Evolutionary conservation across 2,329 filamentous ascomycete genomes (phyloP), one percentile per base, ranked within the genome.

Genomic region (Fusarium sp.): DNA sequence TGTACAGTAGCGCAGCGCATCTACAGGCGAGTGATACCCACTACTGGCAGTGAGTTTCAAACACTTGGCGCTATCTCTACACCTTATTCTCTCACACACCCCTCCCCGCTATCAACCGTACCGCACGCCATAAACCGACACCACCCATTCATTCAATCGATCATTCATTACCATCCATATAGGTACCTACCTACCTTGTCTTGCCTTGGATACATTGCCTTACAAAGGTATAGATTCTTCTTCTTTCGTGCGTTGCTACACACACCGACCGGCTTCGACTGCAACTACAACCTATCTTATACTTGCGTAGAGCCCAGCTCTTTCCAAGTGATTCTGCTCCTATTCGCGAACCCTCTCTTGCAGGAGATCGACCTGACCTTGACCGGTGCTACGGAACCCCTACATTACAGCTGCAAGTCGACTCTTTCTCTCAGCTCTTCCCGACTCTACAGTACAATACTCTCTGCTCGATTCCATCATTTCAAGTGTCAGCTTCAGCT

Each of bases 331-430:
- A 27, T 34, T 56, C 43, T 37, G 59, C 47, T 51, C 46, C 51
- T 70, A 60, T 53, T 68, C 32, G 66, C 58, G 45, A 66, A 54
- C 40, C 23, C 68, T 66, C 48, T 59, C 55, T 50, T 61, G 55
- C 71, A 73, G 62, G 45, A 71, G 68, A 70, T 73, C 71, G 68
- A 63, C 71, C 71, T 69, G 71, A 61, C 68, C 71, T 72, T 68
- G 55, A 71, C 68, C 62, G 54, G 71, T 69, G 61, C 53, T 65
- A 68, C 71, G 51, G 65, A 63, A 55, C 59, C 68, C 61, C 58
- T 70, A 55, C 53, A 37, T 37, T 48, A 56, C 59, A 48, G 58
- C 60, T 63, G 61, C 59, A 58, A 57, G 59, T 56, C 34, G 49
- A 63, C 30, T 40, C 32, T 55, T 55, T 20, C 43, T 56, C 43